These are phyloP conservation scores for Fusarium longipes DNA, from an alignment of 2,329 filamentous ascomycete species.

Conservation along the genomic window DNA sequence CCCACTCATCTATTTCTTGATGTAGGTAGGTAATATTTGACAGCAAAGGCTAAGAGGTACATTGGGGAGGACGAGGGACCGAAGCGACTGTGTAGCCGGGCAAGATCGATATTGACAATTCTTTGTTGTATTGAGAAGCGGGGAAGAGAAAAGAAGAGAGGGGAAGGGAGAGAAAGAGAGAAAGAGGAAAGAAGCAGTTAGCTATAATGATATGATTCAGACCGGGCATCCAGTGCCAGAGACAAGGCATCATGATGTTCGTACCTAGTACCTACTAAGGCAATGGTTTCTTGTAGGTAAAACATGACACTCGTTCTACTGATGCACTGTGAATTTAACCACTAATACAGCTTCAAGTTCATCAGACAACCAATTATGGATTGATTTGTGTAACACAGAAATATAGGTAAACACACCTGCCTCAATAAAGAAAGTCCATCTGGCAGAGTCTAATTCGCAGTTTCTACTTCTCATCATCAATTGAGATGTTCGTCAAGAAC, in stretches of 20 bases:
- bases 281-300: no score
- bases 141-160: background rate
- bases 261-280: no score
- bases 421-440: background rate
- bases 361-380: no score
- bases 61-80: background rate
- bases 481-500: no score
- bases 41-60: constrained; percentile 10
- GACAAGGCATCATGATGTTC: background rate
- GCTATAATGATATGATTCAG: background rate
- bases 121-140: background rate
- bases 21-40: constrained; percentile 5
- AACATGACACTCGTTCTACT: no score
- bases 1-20: constrained; percentile 1
- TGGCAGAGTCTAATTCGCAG: background rate
- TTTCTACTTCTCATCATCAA: no score
- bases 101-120: background rate
- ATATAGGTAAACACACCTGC: no score
- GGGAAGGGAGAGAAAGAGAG: background rate
- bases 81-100: constrained; percentile 10
- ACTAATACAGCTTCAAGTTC: no score
- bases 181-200: no score
- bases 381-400: no score
- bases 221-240: background rate
- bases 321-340: no score